phyloP scores from a whole-genome alignment of 495 filamentous ascomycete species.

The Penicillium steckii region DNA sequence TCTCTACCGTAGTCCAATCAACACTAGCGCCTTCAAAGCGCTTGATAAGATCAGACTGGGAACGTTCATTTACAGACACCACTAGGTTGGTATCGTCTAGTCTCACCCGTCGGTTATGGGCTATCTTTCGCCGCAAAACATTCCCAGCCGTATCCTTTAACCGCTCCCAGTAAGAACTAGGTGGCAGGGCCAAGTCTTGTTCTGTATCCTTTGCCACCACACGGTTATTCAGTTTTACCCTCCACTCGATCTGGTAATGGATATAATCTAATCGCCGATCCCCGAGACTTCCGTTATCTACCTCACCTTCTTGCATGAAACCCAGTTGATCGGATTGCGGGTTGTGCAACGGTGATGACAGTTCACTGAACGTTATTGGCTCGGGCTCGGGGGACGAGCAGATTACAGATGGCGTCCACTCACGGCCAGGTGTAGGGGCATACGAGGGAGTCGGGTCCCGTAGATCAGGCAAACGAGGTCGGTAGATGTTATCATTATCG shows the following conservation, averaged over 20 bases:
- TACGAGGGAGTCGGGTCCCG: constrained; percentile 21
- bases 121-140: background rate
- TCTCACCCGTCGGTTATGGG: background rate
- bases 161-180: background rate
- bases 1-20: constrained; percentile 14
- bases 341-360: background rate
- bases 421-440: constrained; percentile 21
- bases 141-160: background rate
- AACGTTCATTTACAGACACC: constrained; percentile 6
- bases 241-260: background rate
- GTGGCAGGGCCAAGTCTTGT: background rate
- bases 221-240: background rate
- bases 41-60: constrained; percentile 8
- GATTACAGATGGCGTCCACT: constrained; percentile 16
- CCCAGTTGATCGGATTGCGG: constrained; percentile 10
- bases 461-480: constrained; percentile 4
- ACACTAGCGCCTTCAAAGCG: constrained; percentile 9
- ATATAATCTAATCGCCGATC: background rate
- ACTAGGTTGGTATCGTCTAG: constrained; percentile 9
- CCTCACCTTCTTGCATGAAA: background rate
- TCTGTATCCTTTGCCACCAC: background rate
- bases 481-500: constrained; percentile 12
- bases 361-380: background rate
- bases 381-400: constrained; percentile 1
- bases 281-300: background rate